A percentile compares a stretch with the other conserved stretches of the same genome.
Evolutionary conservation across 176 grass and related monocot genomes (phyloP).

Genomic region (Avena atlantica): DNA sequence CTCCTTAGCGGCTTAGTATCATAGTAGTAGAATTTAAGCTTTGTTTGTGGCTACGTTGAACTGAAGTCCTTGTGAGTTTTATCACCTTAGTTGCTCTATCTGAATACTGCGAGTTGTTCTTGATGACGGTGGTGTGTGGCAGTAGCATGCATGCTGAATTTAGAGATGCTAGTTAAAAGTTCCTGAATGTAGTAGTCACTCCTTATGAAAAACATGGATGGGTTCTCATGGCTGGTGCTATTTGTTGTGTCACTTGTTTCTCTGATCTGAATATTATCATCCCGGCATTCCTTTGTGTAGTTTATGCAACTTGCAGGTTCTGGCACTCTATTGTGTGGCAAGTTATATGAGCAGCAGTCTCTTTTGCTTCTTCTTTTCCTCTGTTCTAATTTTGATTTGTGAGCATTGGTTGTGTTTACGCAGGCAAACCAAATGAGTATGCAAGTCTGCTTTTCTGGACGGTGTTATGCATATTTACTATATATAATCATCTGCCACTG

Average conservation of each 20-base stretch:
- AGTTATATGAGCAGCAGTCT: not conserved
- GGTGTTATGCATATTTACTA: not conserved
- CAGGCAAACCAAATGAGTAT: not conserved
- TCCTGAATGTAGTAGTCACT: not conserved
- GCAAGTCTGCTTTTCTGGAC: not conserved
- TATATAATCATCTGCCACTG: not conserved
- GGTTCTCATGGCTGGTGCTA: not conserved
- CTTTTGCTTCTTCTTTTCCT: not conserved
- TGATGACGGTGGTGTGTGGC: not conserved
- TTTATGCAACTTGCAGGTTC: not conserved
- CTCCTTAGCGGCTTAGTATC: not conserved
- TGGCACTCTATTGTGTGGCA: not conserved
- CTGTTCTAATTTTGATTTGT: not conserved
- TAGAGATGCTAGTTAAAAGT: not conserved
- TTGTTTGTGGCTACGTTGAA: not conserved
- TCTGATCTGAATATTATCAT: not conserved
- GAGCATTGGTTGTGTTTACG: not conserved
- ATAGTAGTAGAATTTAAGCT: not conserved
- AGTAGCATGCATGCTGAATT: not conserved
- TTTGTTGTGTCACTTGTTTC: not conserved
- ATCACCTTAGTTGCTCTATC: not conserved
- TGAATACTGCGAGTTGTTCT: not conserved
- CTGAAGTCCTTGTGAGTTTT: not conserved
- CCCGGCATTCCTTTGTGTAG: not conserved
- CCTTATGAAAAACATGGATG: not conserved